Percentiles rank a stretch among this genome's conserved stretches.
Conservation (phyloP, 2,329 filamentous ascomycete species). For the Ophiocordyceps unilateralis region DNA sequence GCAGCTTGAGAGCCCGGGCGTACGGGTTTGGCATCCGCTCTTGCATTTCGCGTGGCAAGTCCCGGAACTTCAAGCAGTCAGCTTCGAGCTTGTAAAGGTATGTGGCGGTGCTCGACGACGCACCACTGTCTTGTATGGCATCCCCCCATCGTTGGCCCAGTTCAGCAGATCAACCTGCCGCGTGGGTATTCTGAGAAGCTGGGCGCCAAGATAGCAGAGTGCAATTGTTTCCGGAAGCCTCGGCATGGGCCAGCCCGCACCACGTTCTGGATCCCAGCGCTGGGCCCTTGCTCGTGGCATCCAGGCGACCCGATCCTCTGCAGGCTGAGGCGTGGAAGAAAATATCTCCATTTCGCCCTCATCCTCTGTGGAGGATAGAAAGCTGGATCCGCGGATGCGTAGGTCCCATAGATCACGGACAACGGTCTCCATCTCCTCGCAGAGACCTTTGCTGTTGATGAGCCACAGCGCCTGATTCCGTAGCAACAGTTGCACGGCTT, state of each 20-base stretch:
- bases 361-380: conserved; percentile 14
- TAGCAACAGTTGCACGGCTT: conserved; percentile 70
- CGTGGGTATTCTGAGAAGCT: conserved; percentile 62
- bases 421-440: conserved; percentile 57
- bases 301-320: conserved; percentile 9
- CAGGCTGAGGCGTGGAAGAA: conserved; percentile 18
- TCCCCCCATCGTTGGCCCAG: conserved; percentile 49
- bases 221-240: conserved; percentile 57
- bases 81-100: not conserved
- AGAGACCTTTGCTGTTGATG: conserved; percentile 46
- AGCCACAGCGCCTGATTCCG: conserved; percentile 68
- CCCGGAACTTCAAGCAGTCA: conserved; percentile 24
- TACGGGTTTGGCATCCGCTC: conserved; percentile 46
- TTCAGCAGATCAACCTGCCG: conserved; percentile 53
- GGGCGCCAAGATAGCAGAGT: conserved; percentile 62
- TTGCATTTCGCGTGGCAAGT: conserved; percentile 46
- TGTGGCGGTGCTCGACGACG: too few species aligned
- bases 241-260: conserved; percentile 39
- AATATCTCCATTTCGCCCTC: conserved; percentile 17
- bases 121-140: conserved; percentile 45
- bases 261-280: conserved; percentile 27
- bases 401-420: conserved; percentile 77
- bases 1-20: conserved; percentile 38
- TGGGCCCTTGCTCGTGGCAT: conserved; percentile 15
- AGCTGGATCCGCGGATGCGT: conserved; percentile 30